These are phyloP conservation scores for Argentina anserina DNA, from an alignment of 306 rosid species.

Conservation along the genomic window DNA sequence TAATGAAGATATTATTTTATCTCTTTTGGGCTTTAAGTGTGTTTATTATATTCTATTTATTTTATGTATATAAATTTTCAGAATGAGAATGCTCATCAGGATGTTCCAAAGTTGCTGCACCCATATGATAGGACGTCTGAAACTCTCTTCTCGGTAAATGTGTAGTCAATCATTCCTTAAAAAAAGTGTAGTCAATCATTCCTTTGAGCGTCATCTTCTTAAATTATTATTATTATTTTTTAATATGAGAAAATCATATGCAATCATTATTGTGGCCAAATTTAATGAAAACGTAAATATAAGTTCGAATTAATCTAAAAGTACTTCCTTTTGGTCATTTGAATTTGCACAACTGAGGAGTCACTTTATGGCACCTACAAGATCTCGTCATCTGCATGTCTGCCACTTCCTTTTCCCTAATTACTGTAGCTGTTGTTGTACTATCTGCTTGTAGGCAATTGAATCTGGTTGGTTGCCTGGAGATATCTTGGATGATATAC, in stretches of 20 bases:
- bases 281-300: background rate
- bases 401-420: background rate
- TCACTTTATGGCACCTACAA: background rate
- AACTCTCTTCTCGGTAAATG: conserved; percentile 73
- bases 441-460: conserved; percentile 66
- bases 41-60: background rate
- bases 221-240: background rate
- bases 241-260: background rate
- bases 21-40: background rate
- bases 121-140: conserved; percentile 93
- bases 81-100: conserved; percentile 58
- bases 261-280: background rate
- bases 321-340: background rate
- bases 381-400: conserved; percentile 20
- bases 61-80: conserved; percentile 36
- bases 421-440: conserved; percentile 2
- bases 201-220: background rate
- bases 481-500: conserved; percentile 87
- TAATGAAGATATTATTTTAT: no score
- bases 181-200: conserved; percentile 34
- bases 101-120: conserved; percentile 67
- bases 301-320: background rate
- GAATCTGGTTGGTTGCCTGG: conserved; percentile 97
- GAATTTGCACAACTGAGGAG: background rate
- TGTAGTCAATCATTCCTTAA: conserved; percentile 22